Evolutionary conservation across 768 basidiomycete genomes (phyloP).

Genomic region (Agrocybe chaxingu): DNA sequence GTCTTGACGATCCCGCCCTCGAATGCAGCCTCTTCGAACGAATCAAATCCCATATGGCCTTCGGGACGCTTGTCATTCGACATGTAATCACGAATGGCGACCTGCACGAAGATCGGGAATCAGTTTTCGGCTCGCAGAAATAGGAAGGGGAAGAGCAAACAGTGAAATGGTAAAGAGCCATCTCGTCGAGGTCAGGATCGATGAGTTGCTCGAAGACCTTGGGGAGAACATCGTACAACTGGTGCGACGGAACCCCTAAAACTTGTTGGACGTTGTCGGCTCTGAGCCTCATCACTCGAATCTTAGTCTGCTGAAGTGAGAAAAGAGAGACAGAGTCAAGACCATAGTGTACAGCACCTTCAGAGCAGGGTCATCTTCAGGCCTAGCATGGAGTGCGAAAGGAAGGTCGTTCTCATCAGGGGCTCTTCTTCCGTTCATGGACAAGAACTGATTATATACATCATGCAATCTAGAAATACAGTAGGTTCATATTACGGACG

Average conservation of each 20-base stretch:
- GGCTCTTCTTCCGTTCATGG: neutral
- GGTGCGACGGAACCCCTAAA: constrained; percentile 11
- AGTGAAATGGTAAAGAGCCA: constrained; percentile 16
- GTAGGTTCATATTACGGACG: constrained; percentile 8
- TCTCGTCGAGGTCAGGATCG: constrained; percentile 18
- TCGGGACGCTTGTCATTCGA: neutral
- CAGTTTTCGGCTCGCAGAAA: neutral
- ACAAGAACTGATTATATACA: constrained; percentile 3
- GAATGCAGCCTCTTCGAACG: constrained; percentile 20
- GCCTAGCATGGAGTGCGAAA: neutral
- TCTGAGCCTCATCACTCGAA: constrained; percentile 11
- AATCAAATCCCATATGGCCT: constrained; percentile 16
- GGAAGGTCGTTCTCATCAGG: neutral
- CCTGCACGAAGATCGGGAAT: neutral
- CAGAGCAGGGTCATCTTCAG: neutral
- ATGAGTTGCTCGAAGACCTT: constrained; percentile 19
- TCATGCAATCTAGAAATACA: constrained; percentile 16
- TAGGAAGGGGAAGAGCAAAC: neutral
- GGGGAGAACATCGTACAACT: constrained; percentile 12
- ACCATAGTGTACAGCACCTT: too few species aligned
- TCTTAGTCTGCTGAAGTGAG: too few species aligned
- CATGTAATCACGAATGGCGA: neutral
- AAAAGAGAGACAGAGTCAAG: too few species aligned
- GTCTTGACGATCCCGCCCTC: constrained; percentile 24
- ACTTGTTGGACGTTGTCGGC: constrained; percentile 15